Evolutionary conservation across 768 basidiomycete species (phyloP).

Genomic region (Psilocybe cyanescens): DNA sequence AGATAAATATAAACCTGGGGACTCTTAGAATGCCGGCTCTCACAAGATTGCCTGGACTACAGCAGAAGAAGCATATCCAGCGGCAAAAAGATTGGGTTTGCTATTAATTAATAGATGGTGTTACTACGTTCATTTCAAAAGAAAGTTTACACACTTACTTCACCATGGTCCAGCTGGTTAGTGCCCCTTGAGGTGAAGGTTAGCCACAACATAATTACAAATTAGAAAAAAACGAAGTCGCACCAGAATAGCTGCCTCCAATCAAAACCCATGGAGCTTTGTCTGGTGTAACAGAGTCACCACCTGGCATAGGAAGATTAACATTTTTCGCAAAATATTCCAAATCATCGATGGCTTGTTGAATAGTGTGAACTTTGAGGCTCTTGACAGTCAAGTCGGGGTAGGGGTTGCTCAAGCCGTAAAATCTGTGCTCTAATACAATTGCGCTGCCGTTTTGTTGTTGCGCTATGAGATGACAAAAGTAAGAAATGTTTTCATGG

Average conservation of each 20-base stretch:
- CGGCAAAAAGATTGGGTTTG: conserved; percentile 64
- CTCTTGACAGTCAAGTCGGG: conserved; percentile 61
- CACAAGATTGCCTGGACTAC: conserved; percentile 66
- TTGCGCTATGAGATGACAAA: conserved; percentile 44
- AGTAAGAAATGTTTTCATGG: not conserved
- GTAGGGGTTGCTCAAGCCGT: conserved; percentile 74
- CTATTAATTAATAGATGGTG: conserved; percentile 32
- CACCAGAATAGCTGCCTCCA: conserved; percentile 56
- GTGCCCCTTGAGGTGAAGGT: conserved; percentile 30
- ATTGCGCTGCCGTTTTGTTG: conserved; percentile 66
- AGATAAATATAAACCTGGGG: not conserved
- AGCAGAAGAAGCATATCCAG: conserved; percentile 69
- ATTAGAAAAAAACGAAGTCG: not conserved
- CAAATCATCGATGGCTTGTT: conserved; percentile 76
- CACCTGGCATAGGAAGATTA: conserved; percentile 67
- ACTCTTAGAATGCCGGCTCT: conserved; percentile 14
- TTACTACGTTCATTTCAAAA: not conserved
- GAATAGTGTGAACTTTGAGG: conserved; percentile 63
- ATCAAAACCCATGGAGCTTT: conserved; percentile 54
- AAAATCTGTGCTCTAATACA: conserved; percentile 76
- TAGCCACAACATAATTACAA: not conserved
- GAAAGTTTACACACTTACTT: conserved; percentile 44
- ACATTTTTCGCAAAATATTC: conserved; percentile 72
- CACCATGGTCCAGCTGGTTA: conserved; percentile 70
- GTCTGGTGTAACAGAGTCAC: conserved; percentile 61